These are phyloP conservation scores for Phytophthora lateralis DNA, from an alignment of 352 stramenopile species.

Conservation along the genomic window DNA sequence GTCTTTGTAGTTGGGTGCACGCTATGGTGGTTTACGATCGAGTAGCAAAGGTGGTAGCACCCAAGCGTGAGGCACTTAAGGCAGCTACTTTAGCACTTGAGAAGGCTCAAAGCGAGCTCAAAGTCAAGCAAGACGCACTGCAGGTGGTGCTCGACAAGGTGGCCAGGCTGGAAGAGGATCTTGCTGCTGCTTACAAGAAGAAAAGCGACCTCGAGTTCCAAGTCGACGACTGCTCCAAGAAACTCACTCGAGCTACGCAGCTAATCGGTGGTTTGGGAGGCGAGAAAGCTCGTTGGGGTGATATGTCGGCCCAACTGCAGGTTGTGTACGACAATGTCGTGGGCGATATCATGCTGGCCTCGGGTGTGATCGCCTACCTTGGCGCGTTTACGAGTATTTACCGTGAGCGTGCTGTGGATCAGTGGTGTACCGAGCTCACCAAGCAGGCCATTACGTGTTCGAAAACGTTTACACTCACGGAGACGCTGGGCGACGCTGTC, in stretches of 20 bases:
- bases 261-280: conserved; percentile 94
- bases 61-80: conserved; percentile 93
- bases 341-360: conserved; percentile 93
- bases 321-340: conserved; percentile 92
- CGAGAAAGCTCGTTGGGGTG: conserved; percentile 93
- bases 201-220: conserved; percentile 91
- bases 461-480: conserved; percentile 76
- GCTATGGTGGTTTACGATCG: conserved; percentile 97
- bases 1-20: conserved; percentile 95
- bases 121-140: conserved; percentile 90
- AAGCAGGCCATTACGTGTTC: conserved; percentile 85
- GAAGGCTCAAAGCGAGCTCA: conserved; percentile 85
- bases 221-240: conserved; percentile 93
- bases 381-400: conserved; percentile 93
- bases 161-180: conserved; percentile 83
- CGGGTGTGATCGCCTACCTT: conserved; percentile 95
- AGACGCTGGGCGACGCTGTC: conserved; percentile 91
- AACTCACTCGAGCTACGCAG: conserved; percentile 91
- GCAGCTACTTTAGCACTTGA: conserved; percentile 88
- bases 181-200: conserved; percentile 93
- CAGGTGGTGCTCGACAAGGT: conserved; percentile 94
- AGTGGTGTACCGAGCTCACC: conserved; percentile 78
- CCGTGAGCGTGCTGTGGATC: conserved; percentile 84
- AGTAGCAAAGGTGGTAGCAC: conserved; percentile 92
- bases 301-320: conserved; percentile 88